A percentile compares a stretch with the other conserved stretches of the same genome.
Conservation (phyloP, 176 grass and related monocot genomes). For the Eleusine indica region DNA sequence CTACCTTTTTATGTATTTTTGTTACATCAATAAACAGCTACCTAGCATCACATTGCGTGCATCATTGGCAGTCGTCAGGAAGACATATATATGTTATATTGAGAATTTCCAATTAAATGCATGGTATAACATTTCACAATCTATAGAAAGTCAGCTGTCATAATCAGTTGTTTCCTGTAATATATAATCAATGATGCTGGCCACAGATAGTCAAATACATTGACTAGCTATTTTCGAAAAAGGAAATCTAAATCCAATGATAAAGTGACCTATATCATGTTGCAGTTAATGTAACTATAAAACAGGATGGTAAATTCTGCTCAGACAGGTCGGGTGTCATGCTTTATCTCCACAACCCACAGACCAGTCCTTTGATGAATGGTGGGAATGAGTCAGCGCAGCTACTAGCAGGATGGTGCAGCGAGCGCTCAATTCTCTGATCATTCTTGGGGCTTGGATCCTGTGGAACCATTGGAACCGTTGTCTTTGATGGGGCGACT, state of each 20-base stretch:
- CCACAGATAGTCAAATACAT: background rate
- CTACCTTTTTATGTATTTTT: background rate
- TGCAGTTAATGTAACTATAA: constrained; percentile 1
- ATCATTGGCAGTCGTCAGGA: constrained; percentile 9
- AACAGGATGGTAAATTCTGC: background rate
- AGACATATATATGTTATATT: background rate
- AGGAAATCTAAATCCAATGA: background rate
- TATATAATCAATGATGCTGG: background rate
- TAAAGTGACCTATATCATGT: background rate
- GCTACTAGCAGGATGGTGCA: too few relatives aligned
- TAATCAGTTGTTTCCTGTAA: constrained; percentile 18
- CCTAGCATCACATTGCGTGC: background rate
- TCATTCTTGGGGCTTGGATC: too few relatives aligned
- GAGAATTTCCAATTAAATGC: background rate
- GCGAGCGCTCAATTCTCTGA: too few relatives aligned
- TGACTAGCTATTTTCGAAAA: background rate
- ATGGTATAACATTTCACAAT: background rate
- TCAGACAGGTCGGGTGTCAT: too few relatives aligned
- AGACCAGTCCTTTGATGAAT: too few relatives aligned
- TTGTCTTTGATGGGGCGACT: too few relatives aligned
- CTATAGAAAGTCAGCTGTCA: background rate
- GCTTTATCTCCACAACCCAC: too few relatives aligned
- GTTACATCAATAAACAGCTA: constrained; percentile 39
- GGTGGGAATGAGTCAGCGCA: too few relatives aligned
- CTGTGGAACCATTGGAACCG: too few relatives aligned